Percentiles rank a stretch among this genome's conserved stretches.
Evolutionary conservation across 164 flowering plant genomes (phyloP).

Genomic region (Tetrastigma voinierianum): DNA sequence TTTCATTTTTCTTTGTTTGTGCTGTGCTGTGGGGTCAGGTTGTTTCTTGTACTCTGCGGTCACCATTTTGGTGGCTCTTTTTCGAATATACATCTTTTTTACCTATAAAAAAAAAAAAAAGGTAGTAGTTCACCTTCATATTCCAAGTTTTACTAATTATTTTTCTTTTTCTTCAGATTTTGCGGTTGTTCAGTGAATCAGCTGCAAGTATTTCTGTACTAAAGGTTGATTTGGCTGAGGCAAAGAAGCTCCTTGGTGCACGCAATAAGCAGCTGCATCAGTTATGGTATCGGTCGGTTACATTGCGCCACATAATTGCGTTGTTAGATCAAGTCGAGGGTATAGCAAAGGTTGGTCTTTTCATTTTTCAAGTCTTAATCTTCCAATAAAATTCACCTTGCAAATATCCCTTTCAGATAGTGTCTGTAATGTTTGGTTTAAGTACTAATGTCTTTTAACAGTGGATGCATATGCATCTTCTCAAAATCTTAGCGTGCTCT

Average conservation of each 20-base stretch:
- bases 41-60: too few relatives aligned
- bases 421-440: too few relatives aligned
- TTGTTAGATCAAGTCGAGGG: slow-evolving; percentile 89
- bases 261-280: slow-evolving; percentile 93
- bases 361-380: background rate
- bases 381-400: too few relatives aligned
- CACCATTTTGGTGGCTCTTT: too few relatives aligned
- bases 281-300: slow-evolving; percentile 94
- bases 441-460: background rate
- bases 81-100: too few relatives aligned
- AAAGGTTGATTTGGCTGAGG: slow-evolving; percentile 90
- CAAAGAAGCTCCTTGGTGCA: slow-evolving; percentile 82
- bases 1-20: too few relatives aligned
- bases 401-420: too few relatives aligned
- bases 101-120: too few relatives aligned
- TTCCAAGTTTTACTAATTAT: background rate
- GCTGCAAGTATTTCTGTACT: slow-evolving; percentile 68
- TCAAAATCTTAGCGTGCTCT: background rate
- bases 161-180: slow-evolving; percentile 55
- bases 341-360: slow-evolving; percentile 75
- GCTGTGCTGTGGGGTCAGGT: too few relatives aligned
- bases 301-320: slow-evolving; percentile 91
- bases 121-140: background rate
- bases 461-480: background rate
- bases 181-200: slow-evolving; percentile 94